Evolutionary conservation across 164 flowering plant genomes (phyloP), one percentile per base, ranked within the genome.

Genomic region (Annona cherimola): DNA sequence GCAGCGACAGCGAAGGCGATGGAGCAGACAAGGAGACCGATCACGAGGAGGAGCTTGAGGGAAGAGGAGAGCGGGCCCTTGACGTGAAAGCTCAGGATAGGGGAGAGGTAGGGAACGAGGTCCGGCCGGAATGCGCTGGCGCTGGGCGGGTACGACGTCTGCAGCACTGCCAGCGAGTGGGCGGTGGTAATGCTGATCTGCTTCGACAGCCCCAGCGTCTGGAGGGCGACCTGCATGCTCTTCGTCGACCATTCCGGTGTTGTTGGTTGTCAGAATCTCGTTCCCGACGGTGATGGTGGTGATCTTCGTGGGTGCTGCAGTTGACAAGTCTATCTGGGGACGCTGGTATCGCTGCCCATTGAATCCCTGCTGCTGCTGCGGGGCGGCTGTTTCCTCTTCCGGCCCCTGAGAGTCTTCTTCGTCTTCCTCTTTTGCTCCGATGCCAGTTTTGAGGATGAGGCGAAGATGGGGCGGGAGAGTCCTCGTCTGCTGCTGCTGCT

Each of bases 261-360:
- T 80, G 69, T 81, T 83, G 61, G 79, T 71, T 12, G 89, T 81
- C 8, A 84, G 57, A 5, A 86, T 80, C 77, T 86, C 89, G 66
- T 86, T 86, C 1, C 89, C 89, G 64, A 86, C 80, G 3, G 84
- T 82, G 54, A 86, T 78, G 73, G 75, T 64, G 57, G 85, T 80
- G 75, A 86, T 84, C 43, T 83, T 84, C 4, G 87, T 86, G 5
- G 78, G n/a, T n/a, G n/a, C n/a, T n/a, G n/a, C n/a, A n/a, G n/a
- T n/a, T n/a, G n/a, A n/a, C n/a, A n/a, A n/a, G n/a, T n/a, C n/a
- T n/a, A n/a, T n/a, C n/a, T n/a, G n/a, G n/a, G n/a, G n/a, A n/a
- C n/a, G n/a, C n/a, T n/a, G n/a, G n/a, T n/a, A n/a, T n/a, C n/a
- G n/a, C n/a, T n/a, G n/a, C n/a, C n/a, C n/a, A n/a, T n/a, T n/a